These are phyloP conservation scores for Chrysoporthe austroafricana DNA, from an alignment of 2,329 filamentous ascomycete species.

Conservation along the genomic window DNA sequence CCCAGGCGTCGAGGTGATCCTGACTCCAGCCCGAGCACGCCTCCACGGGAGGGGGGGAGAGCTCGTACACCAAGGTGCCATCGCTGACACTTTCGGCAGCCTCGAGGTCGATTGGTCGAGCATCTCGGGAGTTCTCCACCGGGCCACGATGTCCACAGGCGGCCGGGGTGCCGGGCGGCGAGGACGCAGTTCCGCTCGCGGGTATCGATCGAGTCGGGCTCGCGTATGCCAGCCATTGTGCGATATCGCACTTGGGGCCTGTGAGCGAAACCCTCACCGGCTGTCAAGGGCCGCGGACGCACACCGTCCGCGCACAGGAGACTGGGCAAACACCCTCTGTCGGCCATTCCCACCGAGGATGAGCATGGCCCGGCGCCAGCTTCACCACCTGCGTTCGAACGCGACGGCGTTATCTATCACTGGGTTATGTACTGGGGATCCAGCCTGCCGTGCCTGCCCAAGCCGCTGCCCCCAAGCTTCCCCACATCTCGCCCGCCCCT, in stretches of 20 bases:
- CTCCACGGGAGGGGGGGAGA: too few species aligned
- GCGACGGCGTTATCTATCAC: slow-evolving; percentile 5
- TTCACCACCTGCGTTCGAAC: too few species aligned
- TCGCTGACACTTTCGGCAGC: slow-evolving; percentile 2
- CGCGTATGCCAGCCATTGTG: background rate
- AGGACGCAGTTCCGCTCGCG: background rate
- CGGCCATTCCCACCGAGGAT: background rate
- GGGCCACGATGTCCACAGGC: background rate
- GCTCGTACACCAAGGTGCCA: too few species aligned
- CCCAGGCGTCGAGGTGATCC: background rate
- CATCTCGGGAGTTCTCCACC: background rate
- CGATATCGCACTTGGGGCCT: background rate
- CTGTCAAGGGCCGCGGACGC: too few species aligned
- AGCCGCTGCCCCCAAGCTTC: slow-evolving; percentile 22
- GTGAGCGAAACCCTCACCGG: too few species aligned
- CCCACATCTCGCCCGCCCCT: slow-evolving; percentile 21
- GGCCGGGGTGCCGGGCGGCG: background rate
- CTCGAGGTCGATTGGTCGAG: background rate
- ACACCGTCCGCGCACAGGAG: background rate
- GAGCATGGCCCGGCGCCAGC: background rate
- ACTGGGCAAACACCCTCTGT: background rate
- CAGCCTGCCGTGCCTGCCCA: slow-evolving; percentile 15
- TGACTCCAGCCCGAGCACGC: background rate
- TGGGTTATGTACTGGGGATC: background rate
- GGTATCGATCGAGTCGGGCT: background rate